Conservation (phyloP, 257 asterid species). For the Mentha longifolia region DNA sequence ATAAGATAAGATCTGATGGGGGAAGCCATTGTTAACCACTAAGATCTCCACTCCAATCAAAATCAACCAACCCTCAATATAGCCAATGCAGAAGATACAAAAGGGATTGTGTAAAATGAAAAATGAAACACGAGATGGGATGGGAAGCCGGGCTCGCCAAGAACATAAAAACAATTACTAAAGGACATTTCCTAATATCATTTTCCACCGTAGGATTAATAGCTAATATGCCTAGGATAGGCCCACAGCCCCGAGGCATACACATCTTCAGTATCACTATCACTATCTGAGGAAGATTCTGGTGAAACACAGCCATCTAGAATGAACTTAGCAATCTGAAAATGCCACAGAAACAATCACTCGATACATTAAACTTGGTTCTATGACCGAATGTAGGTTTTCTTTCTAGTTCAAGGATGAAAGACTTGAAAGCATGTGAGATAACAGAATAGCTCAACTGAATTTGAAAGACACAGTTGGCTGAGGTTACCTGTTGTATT, state of each 20-base stretch:
- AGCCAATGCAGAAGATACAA: neutral
- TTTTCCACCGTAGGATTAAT: neutral
- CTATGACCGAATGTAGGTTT: neutral
- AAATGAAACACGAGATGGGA: neutral
- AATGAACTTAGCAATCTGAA: slow-evolving; percentile 65
- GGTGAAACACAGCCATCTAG: slow-evolving; percentile 40
- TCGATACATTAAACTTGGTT: neutral
- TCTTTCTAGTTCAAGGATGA: neutral
- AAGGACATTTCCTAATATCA: neutral
- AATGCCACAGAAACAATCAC: slow-evolving; percentile 29
- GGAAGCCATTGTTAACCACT: slow-evolving; percentile 5
- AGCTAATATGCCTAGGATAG: slow-evolving; percentile 47
- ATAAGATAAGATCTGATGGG: neutral
- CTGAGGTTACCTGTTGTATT: slow-evolving; percentile 50
- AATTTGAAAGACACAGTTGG: neutral
- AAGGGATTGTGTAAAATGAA: neutral
- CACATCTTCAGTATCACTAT: slow-evolving; percentile 58
- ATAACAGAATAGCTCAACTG: neutral
- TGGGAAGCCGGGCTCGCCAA: neutral
- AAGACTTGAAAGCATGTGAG: neutral
- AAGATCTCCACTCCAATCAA: neutral
- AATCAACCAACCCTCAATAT: neutral
- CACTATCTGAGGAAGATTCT: slow-evolving; percentile 61
- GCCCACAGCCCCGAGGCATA: slow-evolving; percentile 60
- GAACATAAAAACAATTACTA: slow-evolving; percentile 1